phyloP scores from a whole-genome alignment of 2,329 filamentous ascomycete species.

The Pestalotiopsis fici region DNA sequence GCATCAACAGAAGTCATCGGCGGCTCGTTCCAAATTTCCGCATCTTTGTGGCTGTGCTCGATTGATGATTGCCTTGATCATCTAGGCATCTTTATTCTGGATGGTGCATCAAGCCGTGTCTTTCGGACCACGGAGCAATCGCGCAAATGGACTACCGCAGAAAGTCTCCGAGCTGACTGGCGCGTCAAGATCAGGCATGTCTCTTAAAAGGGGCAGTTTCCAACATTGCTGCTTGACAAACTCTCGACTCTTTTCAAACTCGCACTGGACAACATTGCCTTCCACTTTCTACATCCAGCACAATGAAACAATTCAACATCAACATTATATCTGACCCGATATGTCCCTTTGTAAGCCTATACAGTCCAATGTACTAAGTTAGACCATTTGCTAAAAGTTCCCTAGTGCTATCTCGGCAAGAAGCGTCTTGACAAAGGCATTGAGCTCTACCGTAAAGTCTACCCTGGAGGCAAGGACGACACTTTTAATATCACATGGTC shows the following conservation, averaged over 20 bases:
- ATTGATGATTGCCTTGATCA: not conserved
- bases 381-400: conserved; percentile 17
- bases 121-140: not conserved
- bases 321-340: conserved; percentile 66
- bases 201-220: not conserved
- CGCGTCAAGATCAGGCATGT: not conserved
- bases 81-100: not conserved
- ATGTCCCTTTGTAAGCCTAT: conserved; percentile 48
- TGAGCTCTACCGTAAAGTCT: conserved; percentile 59
- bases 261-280: not conserved
- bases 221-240: not conserved
- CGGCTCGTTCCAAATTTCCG: not conserved
- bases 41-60: not conserved
- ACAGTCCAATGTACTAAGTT: not conserved
- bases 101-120: not conserved
- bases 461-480: conserved; percentile 61
- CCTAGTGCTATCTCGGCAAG: conserved; percentile 77
- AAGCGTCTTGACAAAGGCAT: conserved; percentile 75
- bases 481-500: conserved; percentile 75
- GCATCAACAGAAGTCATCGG: not conserved
- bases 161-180: not conserved
- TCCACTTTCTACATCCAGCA: not conserved
- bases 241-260: too few species aligned
- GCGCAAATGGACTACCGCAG: not conserved
- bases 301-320: conserved; percentile 65